A percentile compares a stretch with the other conserved stretches of the same genome.
Evolutionary conservation across 1,284 basidiomycete species (phyloP).

Genomic region (Ustilago tritici): DNA sequence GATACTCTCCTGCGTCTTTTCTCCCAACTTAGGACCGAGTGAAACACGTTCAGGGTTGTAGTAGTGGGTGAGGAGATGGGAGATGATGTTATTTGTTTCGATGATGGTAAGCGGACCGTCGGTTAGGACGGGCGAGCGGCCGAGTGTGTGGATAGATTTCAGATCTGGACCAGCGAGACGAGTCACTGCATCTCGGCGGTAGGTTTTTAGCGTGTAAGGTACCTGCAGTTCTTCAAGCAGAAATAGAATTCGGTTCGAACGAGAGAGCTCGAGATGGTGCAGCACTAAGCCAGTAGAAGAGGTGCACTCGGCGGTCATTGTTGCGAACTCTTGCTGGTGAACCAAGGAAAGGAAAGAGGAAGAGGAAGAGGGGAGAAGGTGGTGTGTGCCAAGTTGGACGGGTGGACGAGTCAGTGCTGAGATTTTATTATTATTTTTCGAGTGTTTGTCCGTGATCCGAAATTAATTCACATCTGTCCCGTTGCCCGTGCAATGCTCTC

Average conservation of each 20-base stretch:
- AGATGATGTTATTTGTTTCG: conserved; percentile 42
- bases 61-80: conserved; percentile 37
- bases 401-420: neutral
- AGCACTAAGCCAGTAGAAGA: conserved; percentile 23
- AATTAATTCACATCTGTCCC: neutral
- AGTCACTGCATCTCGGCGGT: conserved; percentile 38
- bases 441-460: conserved; percentile 1
- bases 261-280: conserved; percentile 41
- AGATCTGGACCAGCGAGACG: conserved; percentile 38
- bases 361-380: neutral
- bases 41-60: conserved; percentile 20
- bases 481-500: no score
- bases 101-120: conserved; percentile 36
- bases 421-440: neutral
- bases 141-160: conserved; percentile 39
- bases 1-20: conserved; percentile 26
- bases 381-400: neutral
- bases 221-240: conserved; percentile 41
- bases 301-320: neutral
- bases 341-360: neutral
- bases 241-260: conserved; percentile 39
- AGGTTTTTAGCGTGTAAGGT: conserved; percentile 27
- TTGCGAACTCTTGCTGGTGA: neutral
- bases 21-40: conserved; percentile 24
- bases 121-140: conserved; percentile 39